Conservation (phyloP, 306 rosid genomes). For the Senna siamea region DNA sequence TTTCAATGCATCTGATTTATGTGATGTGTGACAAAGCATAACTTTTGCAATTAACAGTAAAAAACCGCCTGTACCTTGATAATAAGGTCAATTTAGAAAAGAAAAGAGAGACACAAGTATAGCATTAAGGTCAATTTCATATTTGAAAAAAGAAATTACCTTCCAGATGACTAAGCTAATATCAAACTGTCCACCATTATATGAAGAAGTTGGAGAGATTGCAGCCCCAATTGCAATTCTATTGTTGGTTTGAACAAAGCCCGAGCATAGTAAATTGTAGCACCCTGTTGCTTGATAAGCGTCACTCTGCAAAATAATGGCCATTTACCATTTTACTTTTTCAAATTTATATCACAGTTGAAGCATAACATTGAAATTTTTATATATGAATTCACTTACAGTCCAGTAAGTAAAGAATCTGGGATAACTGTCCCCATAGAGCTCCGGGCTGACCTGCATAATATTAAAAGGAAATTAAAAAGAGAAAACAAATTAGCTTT, state of each 20-base stretch:
- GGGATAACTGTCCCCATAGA: conserved; percentile 89
- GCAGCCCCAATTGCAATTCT: conserved; percentile 96
- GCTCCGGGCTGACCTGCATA: conserved; percentile 91
- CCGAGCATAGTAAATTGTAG: conserved; percentile 88
- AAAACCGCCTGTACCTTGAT: background rate
- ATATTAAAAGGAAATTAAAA: background rate
- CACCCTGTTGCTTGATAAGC: conserved; percentile 99
- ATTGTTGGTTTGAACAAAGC: conserved; percentile 89
- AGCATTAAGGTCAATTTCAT: background rate
- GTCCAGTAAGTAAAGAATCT: conserved; percentile 99
- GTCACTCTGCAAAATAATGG: conserved; percentile 64
- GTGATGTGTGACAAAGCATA: conserved; percentile 37
- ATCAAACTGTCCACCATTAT: conserved; percentile 82
- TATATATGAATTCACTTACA: conserved; percentile 52
- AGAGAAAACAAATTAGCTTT: conserved; percentile 49
- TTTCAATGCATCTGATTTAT: conserved; percentile 25
- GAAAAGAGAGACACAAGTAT: no score
- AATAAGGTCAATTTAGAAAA: no score
- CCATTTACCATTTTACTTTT: background rate
- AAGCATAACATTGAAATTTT: background rate
- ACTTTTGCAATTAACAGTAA: conserved; percentile 42
- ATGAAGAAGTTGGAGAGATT: conserved; percentile 87
- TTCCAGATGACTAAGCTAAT: conserved; percentile 91
- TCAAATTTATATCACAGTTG: background rate
- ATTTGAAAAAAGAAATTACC: conserved; percentile 49